Evolutionary conservation across 2,329 filamentous ascomycete genomes (phyloP).

Genomic region (Chalaropsis thielavioides): DNA sequence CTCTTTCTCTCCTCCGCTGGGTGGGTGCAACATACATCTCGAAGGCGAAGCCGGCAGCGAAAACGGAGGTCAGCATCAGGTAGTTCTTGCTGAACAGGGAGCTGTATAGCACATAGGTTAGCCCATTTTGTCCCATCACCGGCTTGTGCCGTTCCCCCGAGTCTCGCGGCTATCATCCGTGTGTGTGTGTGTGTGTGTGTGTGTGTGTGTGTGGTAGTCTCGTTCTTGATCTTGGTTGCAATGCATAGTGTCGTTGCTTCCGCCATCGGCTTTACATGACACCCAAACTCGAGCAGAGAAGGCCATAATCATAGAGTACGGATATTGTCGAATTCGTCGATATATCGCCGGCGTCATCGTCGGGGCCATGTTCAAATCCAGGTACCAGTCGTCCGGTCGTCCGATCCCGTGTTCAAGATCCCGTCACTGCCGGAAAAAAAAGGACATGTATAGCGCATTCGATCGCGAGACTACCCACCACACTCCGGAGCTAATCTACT

Average conservation of each 20-base stretch:
- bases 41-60: slow-evolving; percentile 74
- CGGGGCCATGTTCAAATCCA: not conserved
- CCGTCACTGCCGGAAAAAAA: not conserved
- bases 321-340: not conserved
- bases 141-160: not conserved
- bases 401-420: not conserved
- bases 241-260: not conserved
- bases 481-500: not conserved
- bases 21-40: slow-evolving; percentile 60
- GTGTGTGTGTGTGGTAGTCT: not conserved
- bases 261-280: not conserved
- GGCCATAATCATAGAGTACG: not conserved
- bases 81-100: slow-evolving; percentile 74
- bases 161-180: not conserved
- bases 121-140: not conserved
- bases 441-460: not conserved
- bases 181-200: not conserved
- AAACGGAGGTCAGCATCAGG: slow-evolving; percentile 75
- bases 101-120: slow-evolving; percentile 34
- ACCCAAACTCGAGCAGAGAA: not conserved
- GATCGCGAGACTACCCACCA: not conserved
- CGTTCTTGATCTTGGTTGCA: not conserved
- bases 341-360: not conserved
- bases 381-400: not conserved
- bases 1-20: too few relatives aligned